These are phyloP conservation scores for Talaromyces adpressus DNA, from an alignment of 495 filamentous ascomycete species.

Conservation along the genomic window DNA sequence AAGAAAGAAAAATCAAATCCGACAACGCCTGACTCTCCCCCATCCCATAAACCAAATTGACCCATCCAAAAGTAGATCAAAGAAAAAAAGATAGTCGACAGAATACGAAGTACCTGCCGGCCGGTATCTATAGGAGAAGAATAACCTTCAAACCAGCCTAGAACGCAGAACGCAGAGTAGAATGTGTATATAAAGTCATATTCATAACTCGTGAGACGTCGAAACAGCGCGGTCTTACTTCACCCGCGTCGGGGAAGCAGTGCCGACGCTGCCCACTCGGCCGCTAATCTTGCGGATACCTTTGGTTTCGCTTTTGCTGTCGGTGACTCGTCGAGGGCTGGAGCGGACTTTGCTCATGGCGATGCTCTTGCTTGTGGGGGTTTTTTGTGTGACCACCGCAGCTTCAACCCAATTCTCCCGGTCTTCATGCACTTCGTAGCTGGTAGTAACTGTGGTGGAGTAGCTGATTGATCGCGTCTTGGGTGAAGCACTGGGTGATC, in stretches of 20 bases:
- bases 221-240: conserved; percentile 12
- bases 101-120: background rate
- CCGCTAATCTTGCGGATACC: conserved; percentile 89
- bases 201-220: conserved; percentile 2
- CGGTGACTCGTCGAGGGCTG: conserved; percentile 53
- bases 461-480: conserved; percentile 39
- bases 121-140: conserved; percentile 9
- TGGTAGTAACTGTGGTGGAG: conserved; percentile 38
- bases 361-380: conserved; percentile 58
- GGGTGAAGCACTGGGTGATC: conserved; percentile 38
- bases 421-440: conserved; percentile 39
- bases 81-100: background rate
- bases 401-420: conserved; percentile 39
- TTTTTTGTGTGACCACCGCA: conserved; percentile 48
- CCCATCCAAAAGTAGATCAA: background rate
- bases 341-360: conserved; percentile 67
- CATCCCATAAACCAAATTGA: background rate
- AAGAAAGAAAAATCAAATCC: background rate
- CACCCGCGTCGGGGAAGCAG: conserved; percentile 21
- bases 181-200: conserved; percentile 6
- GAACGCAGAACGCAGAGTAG: conserved; percentile 5
- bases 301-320: conserved; percentile 45
- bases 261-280: conserved; percentile 74
- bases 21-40: background rate
- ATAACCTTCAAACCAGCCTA: background rate